A percentile compares a stretch with the other conserved stretches of the same genome.
Evolutionary conservation across 768 basidiomycete genomes (phyloP).

Genomic region (Pulveroboletus sp.): DNA sequence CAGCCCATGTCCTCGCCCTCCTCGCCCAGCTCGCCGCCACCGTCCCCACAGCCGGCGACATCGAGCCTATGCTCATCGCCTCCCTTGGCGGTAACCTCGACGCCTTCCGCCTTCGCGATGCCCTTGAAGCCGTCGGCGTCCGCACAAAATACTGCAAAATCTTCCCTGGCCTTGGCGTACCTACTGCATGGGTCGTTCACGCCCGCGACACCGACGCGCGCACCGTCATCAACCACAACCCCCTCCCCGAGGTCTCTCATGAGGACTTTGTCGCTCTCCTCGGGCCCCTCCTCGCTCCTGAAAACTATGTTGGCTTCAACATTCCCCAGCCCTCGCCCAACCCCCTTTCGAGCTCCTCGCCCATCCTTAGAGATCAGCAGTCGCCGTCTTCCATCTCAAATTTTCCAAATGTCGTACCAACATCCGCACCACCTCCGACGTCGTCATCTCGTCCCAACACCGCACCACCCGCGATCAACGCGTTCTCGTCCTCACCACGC

Average conservation of each 20-base stretch:
- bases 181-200: constrained; percentile 78
- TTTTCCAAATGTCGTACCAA: constrained; percentile 20
- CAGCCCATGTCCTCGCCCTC: constrained; percentile 63
- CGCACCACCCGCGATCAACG: constrained; percentile 24
- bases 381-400: constrained; percentile 28
- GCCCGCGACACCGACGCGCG: constrained; percentile 60
- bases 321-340: constrained; percentile 15
- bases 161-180: constrained; percentile 67
- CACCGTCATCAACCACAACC: constrained; percentile 83
- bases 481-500: constrained; percentile 3
- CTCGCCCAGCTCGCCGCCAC: constrained; percentile 56
- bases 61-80: constrained; percentile 63
- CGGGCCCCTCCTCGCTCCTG: constrained; percentile 77
- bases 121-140: constrained; percentile 64
- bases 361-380: constrained; percentile 16
- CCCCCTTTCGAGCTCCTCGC: constrained; percentile 21
- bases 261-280: constrained; percentile 80
- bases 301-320: constrained; percentile 53
- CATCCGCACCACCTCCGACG: constrained; percentile 31
- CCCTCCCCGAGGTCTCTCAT: constrained; percentile 80
- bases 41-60: constrained; percentile 24
- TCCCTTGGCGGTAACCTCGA: constrained; percentile 71
- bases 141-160: constrained; percentile 71
- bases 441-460: constrained; percentile 31
- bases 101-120: constrained; percentile 54